These are phyloP conservation scores for Leccinum subrobustum DNA, from an alignment of 1,284 basidiomycete genomes.

Conservation along the genomic window DNA sequence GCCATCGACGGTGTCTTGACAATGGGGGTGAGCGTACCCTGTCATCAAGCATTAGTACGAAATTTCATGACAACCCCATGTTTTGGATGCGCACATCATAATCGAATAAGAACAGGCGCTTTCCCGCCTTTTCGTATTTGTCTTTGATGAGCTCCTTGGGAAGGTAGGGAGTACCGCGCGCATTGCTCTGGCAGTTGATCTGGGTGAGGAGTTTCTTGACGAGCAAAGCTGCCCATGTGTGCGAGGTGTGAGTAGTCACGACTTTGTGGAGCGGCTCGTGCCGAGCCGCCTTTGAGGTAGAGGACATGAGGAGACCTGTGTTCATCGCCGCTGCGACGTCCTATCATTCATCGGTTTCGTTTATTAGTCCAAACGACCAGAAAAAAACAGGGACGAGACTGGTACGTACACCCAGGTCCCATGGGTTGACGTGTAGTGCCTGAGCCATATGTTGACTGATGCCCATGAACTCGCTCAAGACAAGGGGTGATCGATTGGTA, in stretches of 20 bases:
- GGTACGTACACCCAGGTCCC: constrained; percentile 72
- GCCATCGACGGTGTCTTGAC: constrained; percentile 93
- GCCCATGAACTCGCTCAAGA: constrained; percentile 97
- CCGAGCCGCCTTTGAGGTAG: constrained; percentile 74
- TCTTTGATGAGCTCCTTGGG: constrained; percentile 62
- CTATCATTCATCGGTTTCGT: constrained; percentile 34
- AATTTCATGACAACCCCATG: background rate
- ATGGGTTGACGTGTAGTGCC: constrained; percentile 84
- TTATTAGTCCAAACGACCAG: background rate
- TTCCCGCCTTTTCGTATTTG: constrained; percentile 73
- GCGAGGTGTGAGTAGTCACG: constrained; percentile 92
- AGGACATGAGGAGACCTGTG: constrained; percentile 80
- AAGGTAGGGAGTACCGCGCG: constrained; percentile 86
- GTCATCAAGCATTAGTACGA: background rate
- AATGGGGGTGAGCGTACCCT: constrained; percentile 96
- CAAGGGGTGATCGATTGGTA: constrained; percentile 81
- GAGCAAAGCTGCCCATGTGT: constrained; percentile 93
- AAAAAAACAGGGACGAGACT: background rate
- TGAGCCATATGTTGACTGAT: constrained; percentile 87
- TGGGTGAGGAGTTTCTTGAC: constrained; percentile 87
- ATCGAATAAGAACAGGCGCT: constrained; percentile 92
- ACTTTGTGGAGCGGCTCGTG: constrained; percentile 80
- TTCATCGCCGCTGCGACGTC: constrained; percentile 96
- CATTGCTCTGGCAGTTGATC: constrained; percentile 78
- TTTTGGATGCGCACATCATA: constrained; percentile 72